These are phyloP conservation scores for Cryphonectria nitschkei DNA, from an alignment of 2,329 filamentous ascomycete species.

Conservation along the genomic window DNA sequence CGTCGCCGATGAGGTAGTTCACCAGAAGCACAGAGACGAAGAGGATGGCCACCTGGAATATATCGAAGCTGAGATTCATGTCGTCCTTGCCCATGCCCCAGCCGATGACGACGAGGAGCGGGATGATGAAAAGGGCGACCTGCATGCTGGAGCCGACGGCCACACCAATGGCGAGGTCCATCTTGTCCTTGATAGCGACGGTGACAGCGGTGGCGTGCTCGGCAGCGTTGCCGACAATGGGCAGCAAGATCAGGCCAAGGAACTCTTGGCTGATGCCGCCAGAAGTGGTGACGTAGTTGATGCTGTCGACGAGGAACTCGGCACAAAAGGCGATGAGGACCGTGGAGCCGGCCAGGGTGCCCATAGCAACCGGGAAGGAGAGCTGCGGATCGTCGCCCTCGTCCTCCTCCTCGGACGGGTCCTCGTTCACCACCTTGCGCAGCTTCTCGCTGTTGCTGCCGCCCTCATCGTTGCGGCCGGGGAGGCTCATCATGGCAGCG, in stretches of 20 bases:
- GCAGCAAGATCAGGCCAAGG: conserved; percentile 77
- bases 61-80: conserved; percentile 85
- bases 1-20: conserved; percentile 84
- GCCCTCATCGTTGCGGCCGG: conserved; percentile 29
- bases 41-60: conserved; percentile 84
- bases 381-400: conserved; percentile 77
- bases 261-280: conserved; percentile 72
- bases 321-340: conserved; percentile 81
- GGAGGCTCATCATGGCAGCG: conserved; percentile 44
- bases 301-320: conserved; percentile 77
- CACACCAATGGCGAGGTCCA: conserved; percentile 81
- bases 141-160: conserved; percentile 82
- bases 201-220: conserved; percentile 82
- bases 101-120: conserved; percentile 74
- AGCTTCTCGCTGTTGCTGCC: conserved; percentile 45
- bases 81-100: conserved; percentile 73
- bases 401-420: conserved; percentile 57
- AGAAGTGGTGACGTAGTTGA: conserved; percentile 65
- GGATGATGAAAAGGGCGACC: conserved; percentile 78
- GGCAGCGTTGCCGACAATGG: conserved; percentile 82
- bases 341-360: conserved; percentile 73
- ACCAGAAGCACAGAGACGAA: conserved; percentile 84
- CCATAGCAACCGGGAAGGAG: conserved; percentile 70
- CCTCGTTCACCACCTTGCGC: conserved; percentile 50
- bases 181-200: conserved; percentile 82